These are phyloP conservation scores for Acacia crassicarpa DNA, from an alignment of 306 rosid species.

Conservation along the genomic window DNA sequence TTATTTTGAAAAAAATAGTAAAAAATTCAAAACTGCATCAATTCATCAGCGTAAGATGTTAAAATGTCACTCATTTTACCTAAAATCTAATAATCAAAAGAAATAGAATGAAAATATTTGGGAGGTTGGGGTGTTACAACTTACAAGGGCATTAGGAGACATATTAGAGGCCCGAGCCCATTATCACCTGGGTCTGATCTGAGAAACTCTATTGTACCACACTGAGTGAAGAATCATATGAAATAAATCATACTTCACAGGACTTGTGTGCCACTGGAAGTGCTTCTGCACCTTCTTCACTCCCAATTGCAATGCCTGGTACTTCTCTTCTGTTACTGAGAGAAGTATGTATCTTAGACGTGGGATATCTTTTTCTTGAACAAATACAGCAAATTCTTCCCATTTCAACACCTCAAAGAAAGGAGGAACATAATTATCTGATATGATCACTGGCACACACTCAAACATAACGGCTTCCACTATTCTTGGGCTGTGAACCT, in stretches of 20 bases:
- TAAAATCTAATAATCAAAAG: too few species aligned
- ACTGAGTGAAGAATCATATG: slow-evolving; percentile 48
- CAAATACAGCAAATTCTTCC: slow-evolving; percentile 20
- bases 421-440: slow-evolving; percentile 23
- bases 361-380: slow-evolving; percentile 51
- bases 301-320: slow-evolving; percentile 45
- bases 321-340: slow-evolving; percentile 70
- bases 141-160: too few species aligned
- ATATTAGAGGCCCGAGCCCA: too few species aligned
- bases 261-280: slow-evolving; percentile 43
- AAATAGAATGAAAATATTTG: too few species aligned
- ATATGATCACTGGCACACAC: slow-evolving; percentile 38
- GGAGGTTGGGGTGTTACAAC: too few species aligned
- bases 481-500: slow-evolving; percentile 77
- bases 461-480: slow-evolving; percentile 66
- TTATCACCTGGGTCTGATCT: slow-evolving; percentile 34
- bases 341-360: slow-evolving; percentile 62
- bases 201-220: slow-evolving; percentile 73
- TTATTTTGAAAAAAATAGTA: too few species aligned
- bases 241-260: background rate
- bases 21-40: too few species aligned
- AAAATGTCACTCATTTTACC: too few species aligned
- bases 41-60: too few species aligned
- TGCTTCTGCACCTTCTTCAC: slow-evolving; percentile 48
- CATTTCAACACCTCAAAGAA: slow-evolving; percentile 22